These are phyloP conservation scores for Saccharomyces hybrid DNA, from an alignment of 1,139 yeast species.

Conservation along the genomic window DNA sequence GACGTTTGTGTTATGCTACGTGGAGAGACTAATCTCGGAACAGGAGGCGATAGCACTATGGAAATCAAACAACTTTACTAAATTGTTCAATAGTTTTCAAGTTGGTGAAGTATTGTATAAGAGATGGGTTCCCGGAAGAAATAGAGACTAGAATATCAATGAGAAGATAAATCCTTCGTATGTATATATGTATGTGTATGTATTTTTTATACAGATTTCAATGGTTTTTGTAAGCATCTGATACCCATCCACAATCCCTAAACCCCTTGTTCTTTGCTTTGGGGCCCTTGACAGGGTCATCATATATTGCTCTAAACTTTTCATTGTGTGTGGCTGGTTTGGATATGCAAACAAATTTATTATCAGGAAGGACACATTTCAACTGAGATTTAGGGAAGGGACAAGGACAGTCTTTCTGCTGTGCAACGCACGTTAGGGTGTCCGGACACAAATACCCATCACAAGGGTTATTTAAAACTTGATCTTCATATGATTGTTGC, in stretches of 20 bases:
- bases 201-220: not conserved
- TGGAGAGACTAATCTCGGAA: conserved; percentile 42
- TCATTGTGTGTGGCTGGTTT: conserved; percentile 51
- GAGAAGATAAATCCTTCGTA: not conserved
- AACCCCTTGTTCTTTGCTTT: conserved; percentile 45
- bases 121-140: conserved; percentile 80
- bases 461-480: conserved; percentile 42
- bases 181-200: conserved; percentile 1
- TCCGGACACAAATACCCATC: conserved; percentile 71
- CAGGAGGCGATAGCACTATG: conserved; percentile 26
- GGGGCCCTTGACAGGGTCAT: conserved; percentile 45
- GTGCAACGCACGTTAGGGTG: conserved; percentile 66
- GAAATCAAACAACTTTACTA: conserved; percentile 24
- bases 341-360: conserved; percentile 66
- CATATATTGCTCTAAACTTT: conserved; percentile 35
- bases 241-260: conserved; percentile 76
- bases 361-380: conserved; percentile 67
- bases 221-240: conserved; percentile 32
- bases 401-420: conserved; percentile 76
- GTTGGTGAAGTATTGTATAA: conserved; percentile 61
- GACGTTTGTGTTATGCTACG: conserved; percentile 60
- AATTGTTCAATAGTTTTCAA: conserved; percentile 35
- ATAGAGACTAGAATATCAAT: conserved; percentile 48
- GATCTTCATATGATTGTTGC: conserved; percentile 33
- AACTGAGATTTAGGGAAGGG: conserved; percentile 79